Evolutionary conservation across 495 filamentous ascomycete species (phyloP).

Genomic region (Xylaria intraflava): DNA sequence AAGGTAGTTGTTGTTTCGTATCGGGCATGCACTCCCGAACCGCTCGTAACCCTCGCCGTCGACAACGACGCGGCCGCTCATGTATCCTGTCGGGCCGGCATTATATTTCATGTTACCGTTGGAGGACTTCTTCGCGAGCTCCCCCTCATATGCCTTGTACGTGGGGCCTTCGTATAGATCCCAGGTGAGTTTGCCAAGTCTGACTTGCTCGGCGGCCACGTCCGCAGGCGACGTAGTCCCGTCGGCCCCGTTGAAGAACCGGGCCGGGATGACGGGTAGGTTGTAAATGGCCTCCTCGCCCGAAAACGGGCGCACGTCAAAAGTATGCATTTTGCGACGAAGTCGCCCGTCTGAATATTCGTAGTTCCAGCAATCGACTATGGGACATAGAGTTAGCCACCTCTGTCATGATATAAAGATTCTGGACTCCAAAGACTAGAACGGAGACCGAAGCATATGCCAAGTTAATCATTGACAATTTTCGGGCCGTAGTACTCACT

Average conservation of each 20-base stretch:
- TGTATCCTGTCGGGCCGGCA: slow-evolving; percentile 13
- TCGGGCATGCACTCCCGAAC: slow-evolving; percentile 11
- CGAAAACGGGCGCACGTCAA: slow-evolving; percentile 22
- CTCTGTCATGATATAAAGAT: background rate
- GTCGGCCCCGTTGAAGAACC: slow-evolving; percentile 21
- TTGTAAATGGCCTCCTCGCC: slow-evolving; percentile 30
- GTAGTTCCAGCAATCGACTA: slow-evolving; percentile 29
- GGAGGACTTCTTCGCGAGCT: slow-evolving; percentile 13
- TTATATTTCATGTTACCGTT: background rate
- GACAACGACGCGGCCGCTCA: slow-evolving; percentile 33
- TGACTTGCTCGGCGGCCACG: slow-evolving; percentile 16
- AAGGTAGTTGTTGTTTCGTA: background rate
- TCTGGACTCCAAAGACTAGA: background rate
- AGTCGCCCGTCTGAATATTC: slow-evolving; percentile 19
- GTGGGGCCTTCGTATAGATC: slow-evolving; percentile 30
- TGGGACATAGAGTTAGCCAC: background rate
- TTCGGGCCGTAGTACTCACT: background rate
- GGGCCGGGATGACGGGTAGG: slow-evolving; percentile 30
- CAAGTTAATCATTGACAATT: too few relatives aligned
- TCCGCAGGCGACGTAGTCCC: slow-evolving; percentile 8
- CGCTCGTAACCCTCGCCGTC: slow-evolving; percentile 30
- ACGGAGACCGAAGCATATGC: too few relatives aligned
- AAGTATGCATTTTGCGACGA: slow-evolving; percentile 24
- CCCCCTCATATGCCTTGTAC: slow-evolving; percentile 33
- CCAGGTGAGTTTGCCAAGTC: slow-evolving; percentile 32